A percentile compares a stretch with the other conserved stretches of the same genome.
Conservation (phyloP, 306 rosid species). For the Inga oerstediana region DNA sequence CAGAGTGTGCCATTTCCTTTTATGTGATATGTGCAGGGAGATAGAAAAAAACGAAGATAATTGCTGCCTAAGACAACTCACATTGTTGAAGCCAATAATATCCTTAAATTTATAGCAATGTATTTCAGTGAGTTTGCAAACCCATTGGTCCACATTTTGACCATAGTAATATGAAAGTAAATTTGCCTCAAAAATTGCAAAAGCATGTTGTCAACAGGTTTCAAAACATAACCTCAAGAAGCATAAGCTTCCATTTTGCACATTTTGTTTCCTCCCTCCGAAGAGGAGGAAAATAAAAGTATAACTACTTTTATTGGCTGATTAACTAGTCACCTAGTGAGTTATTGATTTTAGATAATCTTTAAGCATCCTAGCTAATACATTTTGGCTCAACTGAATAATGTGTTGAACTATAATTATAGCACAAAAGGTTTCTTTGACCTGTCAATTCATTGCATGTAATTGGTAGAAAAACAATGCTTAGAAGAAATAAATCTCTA, state of each 20-base stretch:
- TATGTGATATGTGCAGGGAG: background rate
- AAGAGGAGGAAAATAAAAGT: background rate
- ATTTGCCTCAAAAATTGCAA: background rate
- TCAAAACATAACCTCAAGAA: background rate
- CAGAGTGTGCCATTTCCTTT: background rate
- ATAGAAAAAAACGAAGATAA: background rate
- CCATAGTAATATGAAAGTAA: background rate
- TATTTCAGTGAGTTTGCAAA: background rate
- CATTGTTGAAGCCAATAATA: background rate
- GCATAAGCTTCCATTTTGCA: background rate
- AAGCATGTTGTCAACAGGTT: background rate
- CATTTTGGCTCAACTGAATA: background rate
- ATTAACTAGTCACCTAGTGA: background rate
- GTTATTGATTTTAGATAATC: background rate
- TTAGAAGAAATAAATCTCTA: background rate
- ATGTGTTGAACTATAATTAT: background rate
- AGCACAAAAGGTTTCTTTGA: background rate
- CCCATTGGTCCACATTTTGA: background rate
- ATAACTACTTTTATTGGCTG: background rate
- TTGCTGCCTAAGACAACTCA: background rate
- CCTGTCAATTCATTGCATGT: background rate
- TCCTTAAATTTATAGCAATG: background rate
- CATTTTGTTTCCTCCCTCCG: background rate
- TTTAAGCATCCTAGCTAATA: background rate
- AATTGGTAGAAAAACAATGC: background rate